A percentile compares a stretch with the other conserved stretches of the same genome.
phyloP scores from a whole-genome alignment of 2,329 filamentous ascomycete species.

The Fusarium temperatum region DNA sequence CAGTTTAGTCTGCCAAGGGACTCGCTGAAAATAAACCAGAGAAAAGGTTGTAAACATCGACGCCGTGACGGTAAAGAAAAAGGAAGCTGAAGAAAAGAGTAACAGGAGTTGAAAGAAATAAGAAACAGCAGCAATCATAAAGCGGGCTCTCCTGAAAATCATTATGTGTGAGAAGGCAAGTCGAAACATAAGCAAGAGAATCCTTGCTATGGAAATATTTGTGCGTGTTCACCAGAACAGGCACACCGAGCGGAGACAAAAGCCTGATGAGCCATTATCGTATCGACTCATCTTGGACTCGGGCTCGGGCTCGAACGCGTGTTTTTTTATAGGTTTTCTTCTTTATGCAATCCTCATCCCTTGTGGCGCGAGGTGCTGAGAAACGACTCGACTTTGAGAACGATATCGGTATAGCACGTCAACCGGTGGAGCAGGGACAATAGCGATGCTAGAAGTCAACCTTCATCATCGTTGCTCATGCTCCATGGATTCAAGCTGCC shows the following conservation, averaged over 20 bases:
- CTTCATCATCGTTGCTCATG: slow-evolving; percentile 5
- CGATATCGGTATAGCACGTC: slow-evolving; percentile 2
- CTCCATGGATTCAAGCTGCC: slow-evolving; percentile 18
- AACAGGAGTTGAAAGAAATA: not conserved
- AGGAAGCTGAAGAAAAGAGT: slow-evolving; percentile 14
- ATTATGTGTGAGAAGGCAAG: slow-evolving; percentile 35
- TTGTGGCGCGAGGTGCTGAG: slow-evolving; percentile 13
- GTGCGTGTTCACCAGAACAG: slow-evolving; percentile 4
- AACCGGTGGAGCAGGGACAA: slow-evolving; percentile 27
- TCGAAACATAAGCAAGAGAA: slow-evolving; percentile 5
- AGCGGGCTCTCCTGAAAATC: slow-evolving; percentile 28
- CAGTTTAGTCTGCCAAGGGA: slow-evolving; percentile 36
- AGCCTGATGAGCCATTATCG: slow-evolving; percentile 10
- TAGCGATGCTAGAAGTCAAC: slow-evolving; percentile 21
- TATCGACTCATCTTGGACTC: slow-evolving; percentile 17
- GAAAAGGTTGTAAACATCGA: slow-evolving; percentile 25
- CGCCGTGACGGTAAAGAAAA: slow-evolving; percentile 34
- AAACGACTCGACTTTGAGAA: slow-evolving; percentile 3
- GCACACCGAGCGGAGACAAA: slow-evolving; percentile 12
- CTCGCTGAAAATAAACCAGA: slow-evolving; percentile 33
- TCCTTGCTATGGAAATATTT: slow-evolving; percentile 8
- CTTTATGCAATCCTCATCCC: slow-evolving; percentile 34
- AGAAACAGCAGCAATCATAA: slow-evolving; percentile 28
- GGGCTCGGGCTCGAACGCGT: slow-evolving; percentile 23
- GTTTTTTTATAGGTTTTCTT: slow-evolving; percentile 22